These are phyloP conservation scores for Ceratocystiopsis minuta DNA, from an alignment of 2,329 filamentous ascomycete genomes.

Conservation along the genomic window DNA sequence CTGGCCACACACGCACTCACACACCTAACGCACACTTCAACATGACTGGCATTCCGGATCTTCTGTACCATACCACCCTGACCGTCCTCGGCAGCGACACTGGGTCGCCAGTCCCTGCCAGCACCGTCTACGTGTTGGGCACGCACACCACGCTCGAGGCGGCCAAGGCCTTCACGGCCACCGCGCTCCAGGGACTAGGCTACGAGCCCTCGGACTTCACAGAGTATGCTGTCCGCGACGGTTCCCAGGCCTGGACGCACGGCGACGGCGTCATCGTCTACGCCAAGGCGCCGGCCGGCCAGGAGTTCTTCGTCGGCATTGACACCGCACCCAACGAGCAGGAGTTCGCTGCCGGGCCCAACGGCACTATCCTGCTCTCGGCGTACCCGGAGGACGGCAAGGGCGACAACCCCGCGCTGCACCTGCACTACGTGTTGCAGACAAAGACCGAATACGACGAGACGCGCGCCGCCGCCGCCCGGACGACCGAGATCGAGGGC, in stretches of 20 bases:
- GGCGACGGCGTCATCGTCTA: slow-evolving; percentile 21
- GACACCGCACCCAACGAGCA: slow-evolving; percentile 21
- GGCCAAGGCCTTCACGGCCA: slow-evolving; percentile 19
- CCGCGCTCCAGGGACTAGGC: slow-evolving; percentile 16
- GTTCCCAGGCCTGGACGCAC: slow-evolving; percentile 16
- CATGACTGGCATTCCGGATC: slow-evolving; percentile 12
- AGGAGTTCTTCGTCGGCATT: slow-evolving; percentile 20
- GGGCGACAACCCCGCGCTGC: slow-evolving; percentile 9
- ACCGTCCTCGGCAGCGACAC: slow-evolving; percentile 9
- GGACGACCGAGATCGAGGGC: slow-evolving; percentile 22
- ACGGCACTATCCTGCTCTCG: slow-evolving; percentile 11
- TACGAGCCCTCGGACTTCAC: slow-evolving; percentile 21
- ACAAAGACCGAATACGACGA: slow-evolving; percentile 23
- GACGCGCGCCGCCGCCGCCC: slow-evolving; percentile 17
- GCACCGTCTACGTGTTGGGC: slow-evolving; percentile 19
- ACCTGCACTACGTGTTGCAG: slow-evolving; percentile 24
- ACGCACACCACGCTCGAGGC: slow-evolving; percentile 19
- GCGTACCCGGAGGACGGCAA: not conserved
- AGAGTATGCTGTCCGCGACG: slow-evolving; percentile 13
- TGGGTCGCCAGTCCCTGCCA: slow-evolving; percentile 13
- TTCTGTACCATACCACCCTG: slow-evolving; percentile 18
- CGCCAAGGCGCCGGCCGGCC: slow-evolving; percentile 18
- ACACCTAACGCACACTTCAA: not conserved
- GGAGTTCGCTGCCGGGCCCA: slow-evolving; percentile 10
- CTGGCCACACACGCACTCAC: no score